phyloP scores from a whole-genome alignment of 495 filamentous ascomycete species.

The Penicillium psychrofluorescens region DNA sequence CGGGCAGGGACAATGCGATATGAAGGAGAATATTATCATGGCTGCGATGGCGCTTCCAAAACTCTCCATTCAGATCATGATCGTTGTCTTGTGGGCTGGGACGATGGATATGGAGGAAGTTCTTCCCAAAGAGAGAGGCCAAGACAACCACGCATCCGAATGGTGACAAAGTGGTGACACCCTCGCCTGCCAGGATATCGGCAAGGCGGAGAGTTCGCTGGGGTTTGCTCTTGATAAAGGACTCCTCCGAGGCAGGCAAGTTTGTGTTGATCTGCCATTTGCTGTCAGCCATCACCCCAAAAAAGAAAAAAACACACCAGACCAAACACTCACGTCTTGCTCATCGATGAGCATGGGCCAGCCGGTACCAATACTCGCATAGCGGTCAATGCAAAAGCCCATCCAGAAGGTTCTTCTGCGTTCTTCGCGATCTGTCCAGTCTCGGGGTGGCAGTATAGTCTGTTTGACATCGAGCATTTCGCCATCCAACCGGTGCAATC shows the following conservation, averaged over 20 bases:
- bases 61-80: slow-evolving; percentile 84
- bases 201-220: slow-evolving; percentile 60
- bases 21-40: slow-evolving; percentile 89
- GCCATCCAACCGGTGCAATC: slow-evolving; percentile 84
- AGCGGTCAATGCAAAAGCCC: slow-evolving; percentile 82
- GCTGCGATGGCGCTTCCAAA: slow-evolving; percentile 88
- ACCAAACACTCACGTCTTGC: slow-evolving; percentile 54
- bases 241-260: slow-evolving; percentile 76
- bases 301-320: background rate
- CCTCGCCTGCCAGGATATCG: slow-evolving; percentile 66
- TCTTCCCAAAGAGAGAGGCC: slow-evolving; percentile 87
- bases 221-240: slow-evolving; percentile 74
- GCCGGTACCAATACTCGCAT: slow-evolving; percentile 93
- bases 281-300: slow-evolving; percentile 1
- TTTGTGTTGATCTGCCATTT: slow-evolving; percentile 64
- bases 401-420: slow-evolving; percentile 91
- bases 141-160: slow-evolving; percentile 79
- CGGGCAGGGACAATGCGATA: slow-evolving; percentile 74
- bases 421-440: slow-evolving; percentile 93
- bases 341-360: slow-evolving; percentile 97
- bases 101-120: slow-evolving; percentile 87
- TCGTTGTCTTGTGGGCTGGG: slow-evolving; percentile 77
- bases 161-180: slow-evolving; percentile 62
- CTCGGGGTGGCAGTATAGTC: slow-evolving; percentile 71
- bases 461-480: slow-evolving; percentile 87